Evolutionary conservation across 2,329 filamentous ascomycete species (phyloP), one percentile per base, ranked within the genome.

Genomic region (Juglanconis juglandina): DNA sequence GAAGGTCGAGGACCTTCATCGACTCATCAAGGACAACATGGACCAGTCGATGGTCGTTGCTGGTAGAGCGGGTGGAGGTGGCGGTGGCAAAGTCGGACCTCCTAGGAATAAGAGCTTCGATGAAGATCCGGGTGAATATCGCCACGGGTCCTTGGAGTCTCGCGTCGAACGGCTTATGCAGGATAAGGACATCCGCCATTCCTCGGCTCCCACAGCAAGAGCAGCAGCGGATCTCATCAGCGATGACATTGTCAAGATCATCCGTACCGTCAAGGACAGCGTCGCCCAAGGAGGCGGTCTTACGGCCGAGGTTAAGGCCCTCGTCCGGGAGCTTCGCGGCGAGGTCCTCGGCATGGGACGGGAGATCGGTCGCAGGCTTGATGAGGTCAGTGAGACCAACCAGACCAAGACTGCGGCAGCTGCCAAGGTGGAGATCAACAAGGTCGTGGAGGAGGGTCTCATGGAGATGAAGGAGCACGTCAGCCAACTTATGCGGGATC

Each of bases 281-380:
- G 90, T 97, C 59, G 83, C 91, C 0, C 91, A 96, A 72, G 87
- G 91, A 46, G 94, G 94, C 60, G 92, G 93, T 5, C 83, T 97
- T 55, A 96, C 92, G 1, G 92, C 92, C 58, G 92, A 96, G 72
- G 91, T 96, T 65, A 98, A 98, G 75, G 88, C 91, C 4, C 81
- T 96, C 8, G 90, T 97, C 8, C 88, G 92, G 32, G 93, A 97
- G 69, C 81, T 98, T 41, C 88, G 94, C 30, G 93, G 92, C 3
- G 94, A 98, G 71, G 92, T 98, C 8, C 81, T 97, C 4, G 93
- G 92, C 3, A 97, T 97, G 93, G 94, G 94, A 4, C 84, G 94
- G 59, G 92, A 97, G 66, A 86, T 98, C 52, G 92, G 90, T 46
- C 88, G 91, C 59, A 89, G 92, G 66, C 82, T 98, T n/a, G 91